phyloP scores from a whole-genome alignment of 495 filamentous ascomycete species.

The Penicillium steckii region DNA sequence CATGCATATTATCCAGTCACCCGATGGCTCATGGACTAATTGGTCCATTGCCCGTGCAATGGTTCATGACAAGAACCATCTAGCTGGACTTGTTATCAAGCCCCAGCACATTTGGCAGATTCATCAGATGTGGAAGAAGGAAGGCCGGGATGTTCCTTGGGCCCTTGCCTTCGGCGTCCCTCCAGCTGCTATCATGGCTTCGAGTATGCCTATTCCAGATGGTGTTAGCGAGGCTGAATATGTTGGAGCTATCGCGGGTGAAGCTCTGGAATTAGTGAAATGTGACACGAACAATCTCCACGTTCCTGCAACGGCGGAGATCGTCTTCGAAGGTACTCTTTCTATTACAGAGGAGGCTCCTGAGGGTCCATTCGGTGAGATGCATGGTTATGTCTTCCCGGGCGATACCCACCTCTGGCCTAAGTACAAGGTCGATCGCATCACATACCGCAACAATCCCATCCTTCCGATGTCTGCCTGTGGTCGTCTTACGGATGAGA shows the following conservation, averaged over 20 bases:
- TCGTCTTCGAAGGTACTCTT: conserved; percentile 39
- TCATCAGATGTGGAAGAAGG: conserved; percentile 36
- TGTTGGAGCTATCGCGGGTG: conserved; percentile 37
- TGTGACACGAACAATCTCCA: conserved; percentile 40
- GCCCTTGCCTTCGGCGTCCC: conserved; percentile 39
- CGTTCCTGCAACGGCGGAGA: conserved; percentile 39
- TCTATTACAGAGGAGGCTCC: conserved; percentile 31
- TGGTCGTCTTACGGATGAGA: conserved; percentile 38
- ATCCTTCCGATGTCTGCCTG: conserved; percentile 38
- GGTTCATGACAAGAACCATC: conserved; percentile 31
- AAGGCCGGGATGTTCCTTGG: conserved; percentile 36
- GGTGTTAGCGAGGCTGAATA: conserved; percentile 35
- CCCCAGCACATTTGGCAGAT: conserved; percentile 39
- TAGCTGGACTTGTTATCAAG: conserved; percentile 30
- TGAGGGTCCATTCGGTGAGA: conserved; percentile 41
- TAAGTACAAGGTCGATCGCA: conserved; percentile 36
- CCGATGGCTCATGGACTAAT: conserved; percentile 40
- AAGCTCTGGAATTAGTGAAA: conserved; percentile 37
- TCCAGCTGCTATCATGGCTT: conserved; percentile 39
- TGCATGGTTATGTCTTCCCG: conserved; percentile 39
- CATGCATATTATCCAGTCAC: conserved; percentile 37
- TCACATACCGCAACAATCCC: conserved; percentile 39
- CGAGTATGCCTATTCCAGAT: conserved; percentile 39
- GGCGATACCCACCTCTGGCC: conserved; percentile 26
- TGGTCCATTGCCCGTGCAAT: conserved; percentile 45